Percentiles rank a stretch among this genome's conserved stretches.
These are phyloP conservation scores for Neurospora cerealis DNA, from an alignment of 495 filamentous ascomycete species.

Conservation along the genomic window DNA sequence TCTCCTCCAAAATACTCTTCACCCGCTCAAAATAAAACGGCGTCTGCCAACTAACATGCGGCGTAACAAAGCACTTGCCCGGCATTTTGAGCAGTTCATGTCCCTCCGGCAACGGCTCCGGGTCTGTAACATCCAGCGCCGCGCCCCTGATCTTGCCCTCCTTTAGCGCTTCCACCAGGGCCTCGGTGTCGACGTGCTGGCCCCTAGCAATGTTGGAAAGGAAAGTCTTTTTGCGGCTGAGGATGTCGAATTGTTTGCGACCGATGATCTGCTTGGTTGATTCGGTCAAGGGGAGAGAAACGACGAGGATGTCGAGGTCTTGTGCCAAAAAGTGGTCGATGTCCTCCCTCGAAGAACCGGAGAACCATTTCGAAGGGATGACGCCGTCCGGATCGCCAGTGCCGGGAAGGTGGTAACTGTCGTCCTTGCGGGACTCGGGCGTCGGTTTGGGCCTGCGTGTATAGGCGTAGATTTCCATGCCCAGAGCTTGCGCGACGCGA, in stretches of 20 bases:
- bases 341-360: conserved; percentile 48
- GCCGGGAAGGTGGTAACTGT: conserved; percentile 60
- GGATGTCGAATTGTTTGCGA: conserved; percentile 54
- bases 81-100: conserved; percentile 62
- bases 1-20: conserved; percentile 40
- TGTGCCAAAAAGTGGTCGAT: conserved; percentile 57
- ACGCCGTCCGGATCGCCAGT: conserved; percentile 68
- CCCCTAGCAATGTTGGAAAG: conserved; percentile 71
- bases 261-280: conserved; percentile 55
- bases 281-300: conserved; percentile 63
- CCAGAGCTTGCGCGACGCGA: conserved; percentile 57
- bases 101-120: conserved; percentile 65
- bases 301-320: conserved; percentile 66
- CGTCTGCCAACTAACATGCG: conserved; percentile 62
- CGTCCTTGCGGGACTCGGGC: conserved; percentile 47
- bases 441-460: conserved; percentile 54
- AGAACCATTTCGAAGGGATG: conserved; percentile 64
- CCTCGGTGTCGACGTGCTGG: conserved; percentile 57
- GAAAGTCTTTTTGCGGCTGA: conserved; percentile 45
- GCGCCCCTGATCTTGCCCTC: conserved; percentile 53
- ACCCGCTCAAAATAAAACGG: conserved; percentile 48
- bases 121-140: conserved; percentile 79
- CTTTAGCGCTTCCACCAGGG: conserved; percentile 53
- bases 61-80: conserved; percentile 62
- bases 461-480: conserved; percentile 75